Evolutionary conservation across 805 yeast species (phyloP).

Genomic region (Nakazawaea wickerhamii): DNA sequence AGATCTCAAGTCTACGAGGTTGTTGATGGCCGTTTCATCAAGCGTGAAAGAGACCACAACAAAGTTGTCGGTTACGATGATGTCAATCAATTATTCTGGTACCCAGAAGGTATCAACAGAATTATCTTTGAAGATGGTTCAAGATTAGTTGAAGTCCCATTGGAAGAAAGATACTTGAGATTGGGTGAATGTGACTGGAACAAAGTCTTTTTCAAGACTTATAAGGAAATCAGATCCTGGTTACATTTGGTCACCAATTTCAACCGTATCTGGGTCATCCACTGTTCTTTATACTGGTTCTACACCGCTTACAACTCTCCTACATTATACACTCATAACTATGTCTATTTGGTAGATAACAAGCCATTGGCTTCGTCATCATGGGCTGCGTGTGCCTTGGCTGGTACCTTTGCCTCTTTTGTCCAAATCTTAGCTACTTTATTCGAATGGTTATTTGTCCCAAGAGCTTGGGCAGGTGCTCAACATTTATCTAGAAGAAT

Average conservation of each 20-base stretch:
- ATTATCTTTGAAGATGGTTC: constrained; percentile 90
- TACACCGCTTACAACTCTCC: constrained; percentile 92
- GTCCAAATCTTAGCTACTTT: constrained; percentile 85
- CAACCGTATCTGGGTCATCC: constrained; percentile 97
- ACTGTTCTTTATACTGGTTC: constrained; percentile 88
- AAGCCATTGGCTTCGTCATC: constrained; percentile 85
- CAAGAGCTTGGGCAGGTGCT: constrained; percentile 99
- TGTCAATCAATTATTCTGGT: constrained; percentile 98
- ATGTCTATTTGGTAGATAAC: constrained; percentile 75
- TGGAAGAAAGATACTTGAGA: constrained; percentile 81
- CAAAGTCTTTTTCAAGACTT: constrained; percentile 90
- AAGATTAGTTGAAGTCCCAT: constrained; percentile 83
- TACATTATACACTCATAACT: constrained; percentile 81
- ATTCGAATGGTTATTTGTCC: constrained; percentile 93
- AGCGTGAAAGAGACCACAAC: constrained; percentile 83
- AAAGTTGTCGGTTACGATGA: constrained; percentile 90
- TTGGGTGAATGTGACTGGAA: constrained; percentile 93
- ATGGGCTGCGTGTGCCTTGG: constrained; percentile 92
- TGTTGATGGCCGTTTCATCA: constrained; percentile 74
- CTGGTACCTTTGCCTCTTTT: constrained; percentile 79
- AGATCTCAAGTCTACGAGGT: constrained; percentile 81
- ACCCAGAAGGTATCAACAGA: constrained; percentile 96
- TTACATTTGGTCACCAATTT: constrained; percentile 91
- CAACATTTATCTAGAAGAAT: constrained; percentile 91
- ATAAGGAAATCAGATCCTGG: constrained; percentile 96